Percentiles rank a stretch among this genome's conserved stretches.
Evolutionary conservation across 331 rosid species (phyloP).

Genomic region (Saraca asoca): DNA sequence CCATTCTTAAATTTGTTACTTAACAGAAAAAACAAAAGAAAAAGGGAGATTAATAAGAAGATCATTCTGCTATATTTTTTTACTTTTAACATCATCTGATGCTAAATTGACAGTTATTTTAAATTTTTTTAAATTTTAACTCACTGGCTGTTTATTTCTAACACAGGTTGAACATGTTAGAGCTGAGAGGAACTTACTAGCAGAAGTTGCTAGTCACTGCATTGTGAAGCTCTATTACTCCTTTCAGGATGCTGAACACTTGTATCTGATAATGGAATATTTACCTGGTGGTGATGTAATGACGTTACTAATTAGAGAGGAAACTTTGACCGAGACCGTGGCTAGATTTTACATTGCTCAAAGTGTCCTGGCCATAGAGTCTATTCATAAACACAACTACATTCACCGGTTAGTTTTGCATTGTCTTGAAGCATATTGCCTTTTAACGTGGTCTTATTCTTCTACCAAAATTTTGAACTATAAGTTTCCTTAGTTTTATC

Average conservation of each 20-base stretch:
- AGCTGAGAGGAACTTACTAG: constrained; percentile 57
- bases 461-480: constrained; percentile 27
- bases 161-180: constrained; percentile 90
- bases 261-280: constrained; percentile 63
- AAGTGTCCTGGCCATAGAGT: constrained; percentile 57
- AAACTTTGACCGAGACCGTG: constrained; percentile 61
- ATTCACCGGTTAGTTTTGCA: constrained; percentile 42
- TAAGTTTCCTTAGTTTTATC: constrained; percentile 15
- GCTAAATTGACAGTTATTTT: too few relatives aligned
- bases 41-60: too few relatives aligned
- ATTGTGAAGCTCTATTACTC: constrained; percentile 65
- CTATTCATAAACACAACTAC: constrained; percentile 59
- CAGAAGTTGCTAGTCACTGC: constrained; percentile 59
- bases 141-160: constrained; percentile 22
- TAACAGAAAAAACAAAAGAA: too few relatives aligned
- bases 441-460: constrained; percentile 1
- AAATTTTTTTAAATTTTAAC: neutral
- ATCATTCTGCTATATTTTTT: constrained; percentile 15
- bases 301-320: constrained; percentile 62
- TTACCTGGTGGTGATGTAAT: constrained; percentile 65
- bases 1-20: constrained; percentile 17
- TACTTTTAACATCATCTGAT: neutral
- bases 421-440: constrained; percentile 10
- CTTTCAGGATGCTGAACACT: constrained; percentile 55
- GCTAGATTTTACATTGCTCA: constrained; percentile 62